Base-by-base conservation (phyloP, 805 yeast species). In the Hanseniaspora hatyaiensis region DNA sequence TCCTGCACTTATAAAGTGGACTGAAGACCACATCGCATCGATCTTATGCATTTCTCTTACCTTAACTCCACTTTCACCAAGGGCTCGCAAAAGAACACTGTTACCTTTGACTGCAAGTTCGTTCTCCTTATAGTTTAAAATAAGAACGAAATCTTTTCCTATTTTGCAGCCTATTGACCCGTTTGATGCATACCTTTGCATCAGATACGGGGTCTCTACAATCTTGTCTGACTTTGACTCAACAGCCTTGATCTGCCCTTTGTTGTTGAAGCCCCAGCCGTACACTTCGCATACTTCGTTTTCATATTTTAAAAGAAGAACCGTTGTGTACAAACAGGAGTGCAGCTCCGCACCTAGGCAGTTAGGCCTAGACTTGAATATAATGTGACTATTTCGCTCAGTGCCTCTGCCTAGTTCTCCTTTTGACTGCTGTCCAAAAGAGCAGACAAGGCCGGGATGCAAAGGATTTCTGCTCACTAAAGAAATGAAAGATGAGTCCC, bases 21-120 rank as follows among this genome's bases (percentile, higher is more conserved):
- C 51, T 0, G 94, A 80, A 0, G 89, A 73, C 96, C 96, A 86
- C 83, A 88, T 85, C 8, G 60, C 53, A 3, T 45, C 40, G 2
- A 57, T 38, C 3, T 49, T 19, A 2, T 26, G 3, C 1, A 53
- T 51, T 11, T 51, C 30, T 0, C 31, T 9, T 5, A 34, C 23
- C 6, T 6, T n/a, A 3, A 59, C 55, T 0, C 26, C 52, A 34
- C 54, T 59, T 40, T 56, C 15, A 8, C 13, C 29, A 11, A 45
- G 12, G 3, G 63, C 47, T 65, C n/a, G n/a, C n/a, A n/a, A n/a
- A n/a, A n/a, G n/a, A n/a, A n/a, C n/a, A n/a, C 51, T 2, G 33
- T 16, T n/a, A 3, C 44, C 43, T 39, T 11, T 31, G n/a, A 13
- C 13, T 3, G 8, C 8, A 3, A 64, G 45, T 13, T 30, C 12